Base-by-base conservation (phyloP, 2,329 filamentous ascomycete species). In the Botrytis squamosa region DNA sequence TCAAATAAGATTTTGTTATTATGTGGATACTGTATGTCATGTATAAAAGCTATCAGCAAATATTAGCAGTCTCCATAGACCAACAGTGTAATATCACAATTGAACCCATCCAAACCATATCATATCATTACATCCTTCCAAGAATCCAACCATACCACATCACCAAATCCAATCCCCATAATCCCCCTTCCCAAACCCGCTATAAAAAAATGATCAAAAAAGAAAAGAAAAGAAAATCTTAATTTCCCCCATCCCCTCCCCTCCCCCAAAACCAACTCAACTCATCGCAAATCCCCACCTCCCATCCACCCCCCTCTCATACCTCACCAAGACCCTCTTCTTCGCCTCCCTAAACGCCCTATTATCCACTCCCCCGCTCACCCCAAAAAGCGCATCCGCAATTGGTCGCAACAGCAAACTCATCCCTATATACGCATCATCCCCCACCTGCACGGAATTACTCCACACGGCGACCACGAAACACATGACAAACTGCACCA, bases 381-480 rank as follows among this genome's bases (percentile, higher is more conserved):
- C 76, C 8, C 75, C 77, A 63, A 79, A 74, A 40, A 81, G 68
- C 33, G 72, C 70, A 76, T 80, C 79, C 38, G 80, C 78, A 72
- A 80, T 79, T 25, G 78, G 79, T 5, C 76, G 70, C 29, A 81
- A 57, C 65, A 81, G 67, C 52, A 80, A 55, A 44, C 70, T 73
- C 77, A 81, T 80, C 1, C 65, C 73, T 9, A 81, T 65, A 75
- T 78, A 76, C 14, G 75, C 74, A 75, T 77, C 73, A 33, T 77
- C 77, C 5, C 76, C 75, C 59, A 81, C 77, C 76, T 75, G 76
- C 25, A 80, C 80, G 2, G 75, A 72, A 73, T 81, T 80, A 14
- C 77, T 75, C 63, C 78, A 71, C 6, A 80, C 55, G 0, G 78
- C 79, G 7, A 78, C 76, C 1, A 78, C 64, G n/a, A 79, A 57